Percentiles rank a stretch among this genome's conserved stretches.
phyloP scores from a whole-genome alignment of 2,329 filamentous ascomycete species.

The Cytospora piceicola region DNA sequence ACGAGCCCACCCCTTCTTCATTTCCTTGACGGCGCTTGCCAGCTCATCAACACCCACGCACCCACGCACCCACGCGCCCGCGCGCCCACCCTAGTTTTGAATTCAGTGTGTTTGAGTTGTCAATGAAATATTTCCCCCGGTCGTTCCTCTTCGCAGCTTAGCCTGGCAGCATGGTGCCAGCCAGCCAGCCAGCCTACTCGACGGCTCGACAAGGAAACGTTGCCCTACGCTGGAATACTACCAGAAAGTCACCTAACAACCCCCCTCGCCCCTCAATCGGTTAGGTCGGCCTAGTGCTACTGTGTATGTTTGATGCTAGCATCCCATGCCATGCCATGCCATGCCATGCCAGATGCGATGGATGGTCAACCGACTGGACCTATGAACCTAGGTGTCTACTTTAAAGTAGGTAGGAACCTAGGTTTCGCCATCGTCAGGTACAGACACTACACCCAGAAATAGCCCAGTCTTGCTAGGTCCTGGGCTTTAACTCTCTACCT shows the following conservation, averaged over 20 bases:
- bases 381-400: too few relatives aligned
- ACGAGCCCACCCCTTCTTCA: conserved; percentile 17
- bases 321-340: neutral
- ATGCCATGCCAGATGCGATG: too few relatives aligned
- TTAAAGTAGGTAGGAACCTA: neutral
- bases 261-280: neutral
- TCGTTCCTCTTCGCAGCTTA: neutral
- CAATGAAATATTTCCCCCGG: neutral
- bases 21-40: conserved; percentile 23
- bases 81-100: neutral
- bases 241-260: neutral
- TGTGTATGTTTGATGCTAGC: too few relatives aligned
- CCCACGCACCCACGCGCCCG: neutral
- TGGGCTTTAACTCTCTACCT: neutral
- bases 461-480: neutral
- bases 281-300: neutral
- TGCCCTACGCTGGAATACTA: conserved; percentile 7
- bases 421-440: neutral
- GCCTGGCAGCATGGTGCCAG: too few relatives aligned
- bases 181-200: neutral
- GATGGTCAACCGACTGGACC: too few relatives aligned
- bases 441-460: neutral
- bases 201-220: conserved; percentile 17
- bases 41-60: conserved; percentile 23
- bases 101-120: neutral